phyloP scores from a whole-genome alignment of 2,329 filamentous ascomycete genomes.

The Pseudogymnoascus sp. region DNA sequence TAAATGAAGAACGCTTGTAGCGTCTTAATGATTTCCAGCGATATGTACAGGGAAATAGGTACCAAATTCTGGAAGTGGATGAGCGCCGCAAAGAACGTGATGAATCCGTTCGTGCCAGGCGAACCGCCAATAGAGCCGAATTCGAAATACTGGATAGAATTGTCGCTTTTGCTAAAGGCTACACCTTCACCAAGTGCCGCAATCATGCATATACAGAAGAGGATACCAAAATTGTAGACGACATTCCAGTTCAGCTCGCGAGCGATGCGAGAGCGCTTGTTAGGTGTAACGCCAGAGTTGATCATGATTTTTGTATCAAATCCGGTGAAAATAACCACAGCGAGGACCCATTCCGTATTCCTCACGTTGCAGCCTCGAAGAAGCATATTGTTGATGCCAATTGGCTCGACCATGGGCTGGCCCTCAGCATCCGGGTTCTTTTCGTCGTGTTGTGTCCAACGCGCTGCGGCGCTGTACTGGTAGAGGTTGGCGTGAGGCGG shows the following conservation, averaged over 20 bases:
- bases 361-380: conserved; percentile 87
- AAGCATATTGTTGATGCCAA: conserved; percentile 90
- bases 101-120: conserved; percentile 75
- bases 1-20: conserved; percentile 96
- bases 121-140: conserved; percentile 72
- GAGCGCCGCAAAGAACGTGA: conserved; percentile 92
- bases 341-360: conserved; percentile 94
- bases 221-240: conserved; percentile 87
- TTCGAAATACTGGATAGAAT: conserved; percentile 75
- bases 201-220: conserved; percentile 82
- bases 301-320: conserved; percentile 99
- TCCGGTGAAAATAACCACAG: conserved; percentile 87
- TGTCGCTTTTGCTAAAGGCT: conserved; percentile 66
- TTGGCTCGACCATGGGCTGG: conserved; percentile 83
- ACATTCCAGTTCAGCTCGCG: conserved; percentile 96
- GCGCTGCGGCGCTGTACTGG: conserved; percentile 82
- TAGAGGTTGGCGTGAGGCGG: conserved; percentile 88
- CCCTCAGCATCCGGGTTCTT: conserved; percentile 53
- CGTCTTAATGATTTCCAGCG: conserved; percentile 88
- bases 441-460: conserved; percentile 69
- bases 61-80: conserved; percentile 98
- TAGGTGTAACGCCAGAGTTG: conserved; percentile 91
- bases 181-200: conserved; percentile 78
- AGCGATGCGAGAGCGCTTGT: conserved; percentile 83
- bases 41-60: conserved; percentile 95